Evolutionary conservation across 495 filamentous ascomycete genomes (phyloP), one percentile per base, ranked within the genome.

Genomic region (Parathielavia appendiculata): DNA sequence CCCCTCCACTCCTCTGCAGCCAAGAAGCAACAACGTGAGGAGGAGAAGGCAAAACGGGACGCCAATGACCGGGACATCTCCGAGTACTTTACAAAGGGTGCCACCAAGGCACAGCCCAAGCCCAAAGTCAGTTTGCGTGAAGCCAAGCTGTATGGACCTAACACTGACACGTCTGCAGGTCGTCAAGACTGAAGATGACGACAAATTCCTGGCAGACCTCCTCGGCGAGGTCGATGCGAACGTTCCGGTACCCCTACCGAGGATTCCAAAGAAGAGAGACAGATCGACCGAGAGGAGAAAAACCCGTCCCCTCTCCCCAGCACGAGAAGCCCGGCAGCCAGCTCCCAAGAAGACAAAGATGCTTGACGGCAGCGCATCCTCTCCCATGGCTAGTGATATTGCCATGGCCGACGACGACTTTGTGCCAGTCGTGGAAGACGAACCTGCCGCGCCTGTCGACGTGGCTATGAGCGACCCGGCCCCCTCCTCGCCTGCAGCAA

Each of bases 151-250:
- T 43, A 8, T 5, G 38, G 7, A 12, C 17, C 50, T 61, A 1
- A 56, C 54, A 17, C 51, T 5, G 1, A 56, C 54, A 17, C 51
- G 4, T 8, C 45, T 30, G 4, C 56, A 80, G 79, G 69, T 72
- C 48, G 66, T 81, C 51, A 82, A 83, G 64, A 96, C 90, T 6
- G 86, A 88, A 62, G 91, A 92, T 52, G 91, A 97, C 63, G 86
- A 88, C 58, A 86, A 84, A 56, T 97, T 96, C 68, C 81, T 98
- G 73, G 81, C 81, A 4, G 85, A 87, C 64, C 79, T 98, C 6
- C 81, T 98, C 5, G 90, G 85, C 59, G 90, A 97, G 72, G 88
- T 98, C 41, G 90, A 97, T 70, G 83, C 81, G 53, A 95, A 95
- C 64, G 75, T 87, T 30, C 81, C 84, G n/a, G 79, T 79, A 35